phyloP scores from a whole-genome alignment of 2,329 filamentous ascomycete genomes.

The Thyridium curvatum region DNA sequence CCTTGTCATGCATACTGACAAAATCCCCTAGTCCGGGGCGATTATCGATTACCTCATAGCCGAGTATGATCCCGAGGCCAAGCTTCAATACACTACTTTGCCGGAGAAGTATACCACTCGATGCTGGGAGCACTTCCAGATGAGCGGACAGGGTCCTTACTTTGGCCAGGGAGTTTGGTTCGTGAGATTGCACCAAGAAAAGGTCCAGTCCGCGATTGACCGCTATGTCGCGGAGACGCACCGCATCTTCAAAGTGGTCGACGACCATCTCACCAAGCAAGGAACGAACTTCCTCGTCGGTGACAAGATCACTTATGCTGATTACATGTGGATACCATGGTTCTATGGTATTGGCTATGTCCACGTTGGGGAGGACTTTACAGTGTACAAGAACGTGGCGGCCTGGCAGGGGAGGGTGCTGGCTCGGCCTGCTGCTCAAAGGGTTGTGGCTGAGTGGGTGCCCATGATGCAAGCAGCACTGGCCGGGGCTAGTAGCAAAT shows the following conservation, averaged over 20 bases:
- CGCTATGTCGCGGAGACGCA: neutral
- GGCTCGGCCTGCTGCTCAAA: too few relatives aligned
- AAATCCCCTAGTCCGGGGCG: neutral
- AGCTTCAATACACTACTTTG: slow-evolving; percentile 10
- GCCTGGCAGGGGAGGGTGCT: too few relatives aligned
- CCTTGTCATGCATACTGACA: neutral
- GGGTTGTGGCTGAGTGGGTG: too few relatives aligned
- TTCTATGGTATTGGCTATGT: neutral
- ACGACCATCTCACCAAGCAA: neutral
- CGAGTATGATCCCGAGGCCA: slow-evolving; percentile 15
- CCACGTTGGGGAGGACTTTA: neutral
- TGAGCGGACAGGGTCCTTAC: slow-evolving; percentile 35
- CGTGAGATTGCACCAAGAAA: slow-evolving; percentile 8
- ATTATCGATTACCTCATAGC: slow-evolving; percentile 17
- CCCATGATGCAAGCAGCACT: too few relatives aligned
- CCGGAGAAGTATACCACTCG: slow-evolving; percentile 11
- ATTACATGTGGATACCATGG: neutral
- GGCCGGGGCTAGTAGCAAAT: too few relatives aligned
- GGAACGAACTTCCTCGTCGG: neutral
- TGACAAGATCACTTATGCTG: neutral
- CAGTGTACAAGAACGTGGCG: neutral
- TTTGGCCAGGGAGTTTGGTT: slow-evolving; percentile 35
- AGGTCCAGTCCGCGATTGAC: neutral
- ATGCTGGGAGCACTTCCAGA: slow-evolving; percentile 36
- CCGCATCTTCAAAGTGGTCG: neutral